Percentiles rank a stretch among this genome's conserved stretches.
Evolutionary conservation across 148 eudicot genomes (phyloP).

Genomic region (Silene latifolia): DNA sequence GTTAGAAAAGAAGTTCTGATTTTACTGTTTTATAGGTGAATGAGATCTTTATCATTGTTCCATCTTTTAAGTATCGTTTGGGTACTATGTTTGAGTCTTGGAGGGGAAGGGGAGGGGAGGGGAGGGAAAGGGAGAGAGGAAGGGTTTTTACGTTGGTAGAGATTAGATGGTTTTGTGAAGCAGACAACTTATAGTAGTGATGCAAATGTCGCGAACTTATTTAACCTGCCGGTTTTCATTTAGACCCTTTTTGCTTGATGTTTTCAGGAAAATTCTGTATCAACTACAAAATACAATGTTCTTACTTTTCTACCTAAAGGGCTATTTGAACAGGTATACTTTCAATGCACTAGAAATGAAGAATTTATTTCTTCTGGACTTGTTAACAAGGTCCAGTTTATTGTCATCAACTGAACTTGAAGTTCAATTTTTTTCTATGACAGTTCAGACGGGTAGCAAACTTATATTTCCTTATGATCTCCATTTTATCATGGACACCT

Average conservation of each 20-base stretch:
- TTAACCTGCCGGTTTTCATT: not conserved
- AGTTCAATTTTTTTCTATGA: constrained; percentile 23
- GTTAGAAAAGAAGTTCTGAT: not conserved
- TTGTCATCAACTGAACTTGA: constrained; percentile 13
- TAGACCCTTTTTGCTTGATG: constrained; percentile 21
- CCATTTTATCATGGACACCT: constrained; percentile 75
- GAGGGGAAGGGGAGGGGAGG: too few relatives aligned
- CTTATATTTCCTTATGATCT: constrained; percentile 76
- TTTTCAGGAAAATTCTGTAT: constrained; percentile 78
- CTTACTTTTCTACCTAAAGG: constrained; percentile 83
- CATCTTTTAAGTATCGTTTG: not conserved
- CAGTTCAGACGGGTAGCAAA: constrained; percentile 96
- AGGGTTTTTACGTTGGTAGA: not conserved
- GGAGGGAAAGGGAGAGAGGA: not conserved
- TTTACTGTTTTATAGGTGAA: not conserved
- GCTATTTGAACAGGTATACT: constrained; percentile 76
- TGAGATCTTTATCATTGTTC: not conserved
- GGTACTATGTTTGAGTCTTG: not conserved
- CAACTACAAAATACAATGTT: constrained; percentile 79
- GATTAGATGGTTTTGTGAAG: not conserved
- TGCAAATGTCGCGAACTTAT: not conserved
- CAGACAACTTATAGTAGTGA: not conserved
- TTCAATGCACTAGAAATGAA: constrained; percentile 3
- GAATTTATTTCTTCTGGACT: not conserved
- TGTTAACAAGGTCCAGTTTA: constrained; percentile 9